A percentile compares a stretch with the other conserved stretches of the same genome.
Evolutionary conservation across 805 yeast genomes (phyloP).

Genomic region (Starmerella apicola): DNA sequence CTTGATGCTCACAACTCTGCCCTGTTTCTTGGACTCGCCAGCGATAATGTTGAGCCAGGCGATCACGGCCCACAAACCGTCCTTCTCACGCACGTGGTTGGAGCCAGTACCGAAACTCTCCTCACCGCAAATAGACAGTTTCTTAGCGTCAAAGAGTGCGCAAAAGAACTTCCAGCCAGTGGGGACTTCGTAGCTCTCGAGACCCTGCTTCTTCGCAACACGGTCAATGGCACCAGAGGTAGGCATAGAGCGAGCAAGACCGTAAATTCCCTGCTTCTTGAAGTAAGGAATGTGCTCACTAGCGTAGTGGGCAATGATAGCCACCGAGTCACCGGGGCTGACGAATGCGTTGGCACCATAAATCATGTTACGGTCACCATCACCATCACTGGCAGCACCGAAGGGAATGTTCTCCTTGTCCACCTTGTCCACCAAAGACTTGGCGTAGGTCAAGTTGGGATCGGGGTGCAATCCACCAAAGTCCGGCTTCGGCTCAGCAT

Average conservation of each 20-base stretch:
- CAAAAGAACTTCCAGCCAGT: conserved; percentile 99
- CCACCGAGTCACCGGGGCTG: conserved; percentile 97
- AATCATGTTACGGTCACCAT: conserved; percentile 97
- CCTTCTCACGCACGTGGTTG: conserved; percentile 93
- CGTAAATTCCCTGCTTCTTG: conserved; percentile 69
- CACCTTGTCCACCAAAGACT: conserved; percentile 73
- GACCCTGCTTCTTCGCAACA: conserved; percentile 67
- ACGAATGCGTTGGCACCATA: conserved; percentile 91
- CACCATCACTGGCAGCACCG: conserved; percentile 99
- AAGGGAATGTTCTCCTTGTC: conserved; percentile 71
- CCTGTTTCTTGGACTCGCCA: conserved; percentile 47
- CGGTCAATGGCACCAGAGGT: conserved; percentile 88
- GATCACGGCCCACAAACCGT: conserved; percentile 93
- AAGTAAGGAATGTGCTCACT: conserved; percentile 80
- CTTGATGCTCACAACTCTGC: conserved; percentile 60
- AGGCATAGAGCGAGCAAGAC: conserved; percentile 96
- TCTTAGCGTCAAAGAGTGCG: conserved; percentile 83
- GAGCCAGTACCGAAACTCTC: conserved; percentile 98
- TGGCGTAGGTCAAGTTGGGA: conserved; percentile 92
- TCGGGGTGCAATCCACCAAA: conserved; percentile 98
- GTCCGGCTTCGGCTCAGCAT: conserved; percentile 68
- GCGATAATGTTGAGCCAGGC: conserved; percentile 97
- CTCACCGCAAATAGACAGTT: conserved; percentile 93
- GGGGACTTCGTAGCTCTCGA: conserved; percentile 84
- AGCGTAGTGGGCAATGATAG: conserved; percentile 91